Percentiles rank a stretch among this genome's conserved stretches.
Evolutionary conservation across 768 basidiomycete genomes (phyloP).

Genomic region (Naganishia antarctica): DNA sequence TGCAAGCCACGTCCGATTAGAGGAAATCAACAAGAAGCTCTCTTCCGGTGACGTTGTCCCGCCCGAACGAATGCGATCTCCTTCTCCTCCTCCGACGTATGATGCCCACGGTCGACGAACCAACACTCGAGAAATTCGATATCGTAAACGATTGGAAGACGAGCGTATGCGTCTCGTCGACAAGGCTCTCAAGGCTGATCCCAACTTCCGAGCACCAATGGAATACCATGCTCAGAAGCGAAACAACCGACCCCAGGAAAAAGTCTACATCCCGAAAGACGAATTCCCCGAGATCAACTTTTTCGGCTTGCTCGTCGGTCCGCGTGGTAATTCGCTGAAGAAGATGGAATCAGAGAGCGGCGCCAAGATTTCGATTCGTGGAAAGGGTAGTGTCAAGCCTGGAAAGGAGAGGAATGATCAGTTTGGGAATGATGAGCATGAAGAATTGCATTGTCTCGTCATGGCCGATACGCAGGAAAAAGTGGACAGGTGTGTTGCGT

Average conservation of each 20-base stretch:
- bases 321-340: conserved; percentile 97
- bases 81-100: conserved; percentile 95
- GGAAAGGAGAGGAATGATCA: conserved; percentile 94
- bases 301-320: conserved; percentile 95
- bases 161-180: conserved; percentile 84
- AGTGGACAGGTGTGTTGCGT: conserved; percentile 79
- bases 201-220: conserved; percentile 93
- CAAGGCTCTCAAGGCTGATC: conserved; percentile 93
- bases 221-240: conserved; percentile 95
- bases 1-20: conserved; percentile 87
- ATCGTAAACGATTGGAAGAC: conserved; percentile 71
- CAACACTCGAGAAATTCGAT: conserved; percentile 97
- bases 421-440: conserved; percentile 92
- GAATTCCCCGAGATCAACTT: conserved; percentile 99
- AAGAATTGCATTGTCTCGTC: conserved; percentile 96
- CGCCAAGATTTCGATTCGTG: conserved; percentile 96
- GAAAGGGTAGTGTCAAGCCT: conserved; percentile 98
- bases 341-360: conserved; percentile 98
- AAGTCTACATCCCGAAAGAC: conserved; percentile 99
- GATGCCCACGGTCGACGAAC: conserved; percentile 96
- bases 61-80: conserved; percentile 87
- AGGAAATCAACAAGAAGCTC: conserved; percentile 95
- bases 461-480: conserved; percentile 88
- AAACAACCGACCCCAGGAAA: conserved; percentile 79
- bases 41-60: conserved; percentile 91